Evolutionary conservation across 805 yeast genomes (phyloP).

Genomic region (Kodamaea restingae): DNA sequence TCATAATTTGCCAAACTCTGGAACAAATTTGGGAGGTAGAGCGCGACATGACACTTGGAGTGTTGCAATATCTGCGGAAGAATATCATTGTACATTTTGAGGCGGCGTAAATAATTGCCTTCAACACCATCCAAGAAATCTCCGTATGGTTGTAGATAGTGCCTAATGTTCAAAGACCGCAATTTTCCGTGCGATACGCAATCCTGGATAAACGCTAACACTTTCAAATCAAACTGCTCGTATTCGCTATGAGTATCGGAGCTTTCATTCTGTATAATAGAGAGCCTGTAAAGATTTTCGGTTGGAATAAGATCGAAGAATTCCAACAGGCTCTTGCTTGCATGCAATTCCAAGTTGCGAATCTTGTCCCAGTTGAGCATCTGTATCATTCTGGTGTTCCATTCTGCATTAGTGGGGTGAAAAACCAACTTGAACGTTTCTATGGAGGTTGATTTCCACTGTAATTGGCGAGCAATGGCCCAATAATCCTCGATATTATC

Average conservation of each 20-base stretch:
- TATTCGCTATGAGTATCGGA: conserved; percentile 30
- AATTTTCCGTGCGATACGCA: neutral
- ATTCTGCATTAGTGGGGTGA: conserved; percentile 11
- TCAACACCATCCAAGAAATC: conserved; percentile 62
- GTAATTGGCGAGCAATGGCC: conserved; percentile 11
- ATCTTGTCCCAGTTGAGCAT: conserved; percentile 19
- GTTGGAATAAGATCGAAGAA: conserved; percentile 4
- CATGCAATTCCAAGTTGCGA: conserved; percentile 44
- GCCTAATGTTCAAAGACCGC: conserved; percentile 25
- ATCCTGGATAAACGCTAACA: conserved; percentile 30
- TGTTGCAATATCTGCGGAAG: conserved; percentile 39
- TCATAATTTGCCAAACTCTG: conserved; percentile 65
- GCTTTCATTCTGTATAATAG: conserved; percentile 31
- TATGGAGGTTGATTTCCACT: neutral
- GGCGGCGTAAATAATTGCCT: conserved; percentile 65
- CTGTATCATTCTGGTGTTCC: conserved; percentile 12
- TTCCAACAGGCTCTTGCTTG: conserved; percentile 30
- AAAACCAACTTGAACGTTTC: conserved; percentile 25
- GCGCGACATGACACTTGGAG: conserved; percentile 31
- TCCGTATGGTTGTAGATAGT: conserved; percentile 56
- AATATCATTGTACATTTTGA: conserved; percentile 44
- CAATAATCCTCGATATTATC: conserved; percentile 13
- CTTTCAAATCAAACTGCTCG: conserved; percentile 46
- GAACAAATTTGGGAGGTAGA: conserved; percentile 58
- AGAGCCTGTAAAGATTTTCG: conserved; percentile 30